phyloP scores from a whole-genome alignment of 2,329 filamentous ascomycete species.

The Colletotrichum sp. region DNA sequence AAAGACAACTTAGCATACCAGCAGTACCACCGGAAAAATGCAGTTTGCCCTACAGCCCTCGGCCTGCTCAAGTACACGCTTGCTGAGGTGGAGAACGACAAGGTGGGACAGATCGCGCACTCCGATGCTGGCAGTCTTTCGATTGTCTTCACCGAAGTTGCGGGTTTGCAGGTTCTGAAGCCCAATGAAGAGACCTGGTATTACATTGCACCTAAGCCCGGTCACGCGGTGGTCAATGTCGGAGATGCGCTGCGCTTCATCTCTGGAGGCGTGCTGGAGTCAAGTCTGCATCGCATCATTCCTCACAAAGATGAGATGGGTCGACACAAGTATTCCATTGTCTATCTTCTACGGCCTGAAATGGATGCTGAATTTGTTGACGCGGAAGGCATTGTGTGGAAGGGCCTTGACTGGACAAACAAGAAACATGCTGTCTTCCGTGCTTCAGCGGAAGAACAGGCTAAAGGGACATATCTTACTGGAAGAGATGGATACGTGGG shows the following conservation, averaged over 20 bases:
- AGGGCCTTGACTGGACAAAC: slow-evolving; percentile 25
- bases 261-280: slow-evolving; percentile 13
- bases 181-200: slow-evolving; percentile 22
- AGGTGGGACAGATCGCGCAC: slow-evolving; percentile 18
- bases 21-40: not conserved
- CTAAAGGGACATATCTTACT: not conserved
- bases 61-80: slow-evolving; percentile 2
- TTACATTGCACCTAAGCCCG: slow-evolving; percentile 20
- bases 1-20: not conserved
- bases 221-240: slow-evolving; percentile 16
- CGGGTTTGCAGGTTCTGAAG: slow-evolving; percentile 22
- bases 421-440: slow-evolving; percentile 24
- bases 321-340: slow-evolving; percentile 24
- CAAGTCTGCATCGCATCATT: slow-evolving; percentile 23
- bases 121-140: slow-evolving; percentile 25
- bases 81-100: not conserved
- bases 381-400: slow-evolving; percentile 17
- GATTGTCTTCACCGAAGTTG: slow-evolving; percentile 24
- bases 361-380: slow-evolving; percentile 23
- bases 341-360: slow-evolving; percentile 25
- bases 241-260: slow-evolving; percentile 22
- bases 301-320: slow-evolving; percentile 20
- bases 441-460: not conserved
- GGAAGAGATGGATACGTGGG: slow-evolving; percentile 2
- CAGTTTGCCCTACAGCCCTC: not conserved